Conservation (phyloP, 306 rosid species). For the Cucurbita argyrosperma region DNA sequence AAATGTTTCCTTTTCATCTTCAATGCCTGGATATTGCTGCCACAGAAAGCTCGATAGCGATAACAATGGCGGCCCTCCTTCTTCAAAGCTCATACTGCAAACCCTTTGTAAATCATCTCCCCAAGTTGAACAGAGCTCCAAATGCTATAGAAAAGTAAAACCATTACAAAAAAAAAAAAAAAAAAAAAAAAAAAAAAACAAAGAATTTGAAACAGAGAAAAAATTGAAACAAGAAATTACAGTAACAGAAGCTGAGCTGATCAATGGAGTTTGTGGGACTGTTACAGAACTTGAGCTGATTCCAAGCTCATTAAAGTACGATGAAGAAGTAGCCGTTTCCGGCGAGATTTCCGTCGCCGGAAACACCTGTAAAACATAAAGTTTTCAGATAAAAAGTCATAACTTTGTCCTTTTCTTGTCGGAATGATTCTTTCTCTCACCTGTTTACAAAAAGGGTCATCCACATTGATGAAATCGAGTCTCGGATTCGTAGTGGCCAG, state of each 20-base stretch:
- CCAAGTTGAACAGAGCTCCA: background rate
- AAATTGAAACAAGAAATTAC: background rate
- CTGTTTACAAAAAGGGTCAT: slow-evolving; percentile 59
- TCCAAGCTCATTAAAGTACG: background rate
- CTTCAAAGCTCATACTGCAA: background rate
- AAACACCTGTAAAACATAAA: background rate
- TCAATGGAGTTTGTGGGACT: background rate
- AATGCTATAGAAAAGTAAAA: background rate
- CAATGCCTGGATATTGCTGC: background rate
- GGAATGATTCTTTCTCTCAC: slow-evolving; percentile 17
- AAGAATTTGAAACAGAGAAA: background rate
- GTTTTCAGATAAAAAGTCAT: background rate
- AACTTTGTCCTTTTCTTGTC: background rate
- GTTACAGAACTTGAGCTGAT: background rate
- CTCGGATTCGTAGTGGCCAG: slow-evolving; percentile 74
- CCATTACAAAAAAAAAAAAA: background rate
- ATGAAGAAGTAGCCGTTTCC: background rate
- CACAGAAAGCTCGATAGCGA: background rate
- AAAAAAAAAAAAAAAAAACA: background rate
- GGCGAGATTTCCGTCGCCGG: background rate
- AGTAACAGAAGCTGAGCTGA: background rate
- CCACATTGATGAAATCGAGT: slow-evolving; percentile 56
- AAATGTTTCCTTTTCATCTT: background rate
- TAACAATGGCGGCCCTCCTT: background rate
- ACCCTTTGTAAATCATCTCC: background rate